A percentile compares a stretch with the other conserved stretches of the same genome.
Conservation (phyloP, 2,329 filamentous ascomycete species). For the Fusarium denticulatum region DNA sequence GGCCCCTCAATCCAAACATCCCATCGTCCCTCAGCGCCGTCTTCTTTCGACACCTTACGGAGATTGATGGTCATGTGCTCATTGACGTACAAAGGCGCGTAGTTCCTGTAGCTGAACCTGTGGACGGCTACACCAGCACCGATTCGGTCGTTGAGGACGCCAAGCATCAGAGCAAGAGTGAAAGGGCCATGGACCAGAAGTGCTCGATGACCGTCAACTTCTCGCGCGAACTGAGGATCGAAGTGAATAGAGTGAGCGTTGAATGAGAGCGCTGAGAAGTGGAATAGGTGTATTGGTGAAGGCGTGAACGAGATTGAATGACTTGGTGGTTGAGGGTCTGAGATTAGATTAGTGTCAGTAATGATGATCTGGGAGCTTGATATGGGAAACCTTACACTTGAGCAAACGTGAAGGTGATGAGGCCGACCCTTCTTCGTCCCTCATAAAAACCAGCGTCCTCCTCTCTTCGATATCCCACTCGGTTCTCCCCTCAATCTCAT, state of each 20-base stretch:
- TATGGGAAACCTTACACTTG: constrained; percentile 39
- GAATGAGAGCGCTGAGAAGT: constrained; percentile 89
- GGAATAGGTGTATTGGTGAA: constrained; percentile 78
- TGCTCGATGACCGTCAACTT: constrained; percentile 77
- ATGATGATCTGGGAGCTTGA: not conserved
- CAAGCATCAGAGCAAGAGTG: constrained; percentile 79
- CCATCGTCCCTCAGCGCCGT: constrained; percentile 51
- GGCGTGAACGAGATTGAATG: constrained; percentile 68
- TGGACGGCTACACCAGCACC: constrained; percentile 52
- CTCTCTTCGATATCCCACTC: constrained; percentile 56
- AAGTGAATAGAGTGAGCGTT: constrained; percentile 94
- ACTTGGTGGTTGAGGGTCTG: constrained; percentile 50
- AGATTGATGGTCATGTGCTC: constrained; percentile 78
- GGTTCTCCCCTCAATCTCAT: constrained; percentile 30
- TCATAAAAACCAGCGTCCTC: constrained; percentile 64
- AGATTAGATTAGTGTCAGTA: not conserved
- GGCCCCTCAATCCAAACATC: constrained; percentile 54
- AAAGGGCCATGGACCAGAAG: constrained; percentile 90
- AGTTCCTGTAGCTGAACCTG: constrained; percentile 79
- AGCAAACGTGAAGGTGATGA: constrained; percentile 34
- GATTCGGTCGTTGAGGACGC: constrained; percentile 59
- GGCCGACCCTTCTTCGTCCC: constrained; percentile 41
- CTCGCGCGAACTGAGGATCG: constrained; percentile 74
- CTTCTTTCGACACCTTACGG: constrained; percentile 52
- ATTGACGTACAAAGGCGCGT: constrained; percentile 81